These are phyloP conservation scores for Podospora australis DNA, from an alignment of 495 filamentous ascomycete species.

Conservation along the genomic window DNA sequence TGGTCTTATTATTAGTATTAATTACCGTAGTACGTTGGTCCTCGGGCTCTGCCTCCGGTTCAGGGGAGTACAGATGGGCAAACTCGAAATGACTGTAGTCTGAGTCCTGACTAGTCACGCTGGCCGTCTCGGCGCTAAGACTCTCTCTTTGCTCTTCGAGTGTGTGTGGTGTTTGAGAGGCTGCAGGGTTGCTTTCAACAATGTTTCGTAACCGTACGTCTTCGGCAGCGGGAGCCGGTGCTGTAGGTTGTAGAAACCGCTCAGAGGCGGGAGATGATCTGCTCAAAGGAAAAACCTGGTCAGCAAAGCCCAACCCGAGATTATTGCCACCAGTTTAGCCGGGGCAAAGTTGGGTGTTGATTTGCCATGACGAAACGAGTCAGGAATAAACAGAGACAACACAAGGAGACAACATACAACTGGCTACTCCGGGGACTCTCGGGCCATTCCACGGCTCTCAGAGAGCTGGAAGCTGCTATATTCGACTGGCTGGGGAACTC, in stretches of 20 bases:
- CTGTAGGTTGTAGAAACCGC: slow-evolving; percentile 5
- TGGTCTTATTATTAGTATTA: slow-evolving; percentile 32
- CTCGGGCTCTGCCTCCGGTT: slow-evolving; percentile 16
- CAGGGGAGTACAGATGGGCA: slow-evolving; percentile 14
- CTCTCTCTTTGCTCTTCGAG: slow-evolving; percentile 27
- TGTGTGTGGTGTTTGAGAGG: slow-evolving; percentile 28
- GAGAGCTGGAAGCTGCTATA: slow-evolving; percentile 9
- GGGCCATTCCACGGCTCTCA: slow-evolving; percentile 15
- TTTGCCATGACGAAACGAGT: slow-evolving; percentile 2
- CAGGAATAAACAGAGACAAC: slow-evolving; percentile 1
- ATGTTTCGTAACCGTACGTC: slow-evolving; percentile 31
- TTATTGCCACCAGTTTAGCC: slow-evolving; percentile 23
- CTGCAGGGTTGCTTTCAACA: slow-evolving; percentile 30
- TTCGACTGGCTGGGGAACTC: slow-evolving; percentile 39
- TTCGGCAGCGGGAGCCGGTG: slow-evolving; percentile 23
- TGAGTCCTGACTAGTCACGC: slow-evolving; percentile 27
- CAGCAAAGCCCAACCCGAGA: no score
- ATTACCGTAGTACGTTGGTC: slow-evolving; percentile 21
- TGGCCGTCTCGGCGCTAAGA: slow-evolving; percentile 32
- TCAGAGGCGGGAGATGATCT: slow-evolving; percentile 25
- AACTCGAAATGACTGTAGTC: slow-evolving; percentile 29
- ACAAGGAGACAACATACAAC: slow-evolving; percentile 19
- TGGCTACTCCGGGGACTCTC: slow-evolving; percentile 15
- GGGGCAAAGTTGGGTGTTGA: slow-evolving; percentile 12
- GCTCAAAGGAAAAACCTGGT: slow-evolving; percentile 13